phyloP scores from a whole-genome alignment of 208 protist species.

The Trypanosoma lewisi region DNA sequence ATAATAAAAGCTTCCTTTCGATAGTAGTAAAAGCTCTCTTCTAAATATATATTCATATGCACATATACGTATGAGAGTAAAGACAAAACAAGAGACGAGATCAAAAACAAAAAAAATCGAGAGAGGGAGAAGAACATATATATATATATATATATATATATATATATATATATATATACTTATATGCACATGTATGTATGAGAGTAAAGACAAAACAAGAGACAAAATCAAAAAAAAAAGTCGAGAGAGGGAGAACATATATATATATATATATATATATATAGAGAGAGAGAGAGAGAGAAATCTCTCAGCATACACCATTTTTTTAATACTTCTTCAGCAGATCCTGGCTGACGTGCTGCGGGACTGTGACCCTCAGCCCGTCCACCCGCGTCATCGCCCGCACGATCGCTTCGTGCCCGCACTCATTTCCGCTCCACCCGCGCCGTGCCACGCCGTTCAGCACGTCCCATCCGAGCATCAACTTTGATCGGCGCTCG shows the following conservation, averaged over 20 bases:
- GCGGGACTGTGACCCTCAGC: constrained; percentile 53
- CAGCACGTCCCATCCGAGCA: constrained; percentile 90
- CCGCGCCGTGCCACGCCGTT: constrained; percentile 78
- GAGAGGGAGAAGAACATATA: background rate
- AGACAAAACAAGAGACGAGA: background rate
- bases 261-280: background rate
- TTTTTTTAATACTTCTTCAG: constrained; percentile 21
- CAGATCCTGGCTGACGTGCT: constrained; percentile 4
- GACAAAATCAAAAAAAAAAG: background rate
- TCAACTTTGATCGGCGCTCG: constrained; percentile 33
- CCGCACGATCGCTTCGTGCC: constrained; percentile 45
- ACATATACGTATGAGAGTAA: constrained; percentile 14
- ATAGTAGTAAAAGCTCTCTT: background rate
- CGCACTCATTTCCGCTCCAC: constrained; percentile 83
- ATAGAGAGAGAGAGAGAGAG: constrained; percentile 7
- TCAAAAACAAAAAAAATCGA: constrained; percentile 8
- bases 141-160: too few species aligned
- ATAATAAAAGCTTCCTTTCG: background rate
- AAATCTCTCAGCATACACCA: background rate
- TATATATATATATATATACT: too few species aligned
- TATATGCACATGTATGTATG: constrained; percentile 11
- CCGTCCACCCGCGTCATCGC: constrained; percentile 59
- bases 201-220: constrained; percentile 8
- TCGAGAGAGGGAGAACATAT: background rate
- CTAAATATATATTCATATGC: constrained; percentile 10